phyloP scores from a whole-genome alignment of 1,284 basidiomycete species.

The Peniophora sp. region DNA sequence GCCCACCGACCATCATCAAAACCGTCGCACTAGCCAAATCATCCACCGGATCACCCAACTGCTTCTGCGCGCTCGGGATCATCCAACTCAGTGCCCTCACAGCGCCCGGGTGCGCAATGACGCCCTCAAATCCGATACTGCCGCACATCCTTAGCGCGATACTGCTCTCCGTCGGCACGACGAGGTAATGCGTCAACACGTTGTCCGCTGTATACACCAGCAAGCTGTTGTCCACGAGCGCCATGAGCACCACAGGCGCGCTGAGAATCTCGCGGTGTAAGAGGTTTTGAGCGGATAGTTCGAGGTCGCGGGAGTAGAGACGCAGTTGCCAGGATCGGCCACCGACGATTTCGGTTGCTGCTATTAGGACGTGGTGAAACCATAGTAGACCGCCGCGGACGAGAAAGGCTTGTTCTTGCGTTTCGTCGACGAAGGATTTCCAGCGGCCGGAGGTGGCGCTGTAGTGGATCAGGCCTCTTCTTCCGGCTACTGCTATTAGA shows the following conservation, averaged over 20 bases:
- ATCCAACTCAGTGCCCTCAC: conserved; percentile 96
- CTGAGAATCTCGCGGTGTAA: conserved; percentile 78
- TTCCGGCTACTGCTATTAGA: conserved; percentile 89
- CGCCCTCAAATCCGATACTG: conserved; percentile 90
- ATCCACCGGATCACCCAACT: conserved; percentile 88
- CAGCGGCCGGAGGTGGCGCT: conserved; percentile 91
- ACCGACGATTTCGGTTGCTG: conserved; percentile 66
- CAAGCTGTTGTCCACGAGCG: conserved; percentile 93
- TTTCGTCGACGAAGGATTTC: conserved; percentile 82
- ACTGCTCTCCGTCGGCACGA: conserved; percentile 77
- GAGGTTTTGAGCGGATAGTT: conserved; percentile 81
- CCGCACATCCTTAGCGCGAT: conserved; percentile 89
- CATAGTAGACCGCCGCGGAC: conserved; percentile 92
- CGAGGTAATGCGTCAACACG: conserved; percentile 88
- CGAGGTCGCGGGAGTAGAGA: conserved; percentile 91
- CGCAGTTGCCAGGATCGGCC: conserved; percentile 78
- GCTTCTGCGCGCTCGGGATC: conserved; percentile 88
- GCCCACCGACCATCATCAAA: conserved; percentile 92
- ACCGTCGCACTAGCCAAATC: conserved; percentile 94
- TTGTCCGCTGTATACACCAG: conserved; percentile 97
- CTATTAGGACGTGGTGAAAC: conserved; percentile 96
- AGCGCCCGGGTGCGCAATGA: conserved; percentile 78
- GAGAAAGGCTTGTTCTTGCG: conserved; percentile 85
- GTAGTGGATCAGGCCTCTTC: conserved; percentile 89
- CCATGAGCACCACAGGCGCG: conserved; percentile 77